Evolutionary conservation across 2,329 filamentous ascomycete species (phyloP).

Genomic region (Mycocentrospora acerina): DNA sequence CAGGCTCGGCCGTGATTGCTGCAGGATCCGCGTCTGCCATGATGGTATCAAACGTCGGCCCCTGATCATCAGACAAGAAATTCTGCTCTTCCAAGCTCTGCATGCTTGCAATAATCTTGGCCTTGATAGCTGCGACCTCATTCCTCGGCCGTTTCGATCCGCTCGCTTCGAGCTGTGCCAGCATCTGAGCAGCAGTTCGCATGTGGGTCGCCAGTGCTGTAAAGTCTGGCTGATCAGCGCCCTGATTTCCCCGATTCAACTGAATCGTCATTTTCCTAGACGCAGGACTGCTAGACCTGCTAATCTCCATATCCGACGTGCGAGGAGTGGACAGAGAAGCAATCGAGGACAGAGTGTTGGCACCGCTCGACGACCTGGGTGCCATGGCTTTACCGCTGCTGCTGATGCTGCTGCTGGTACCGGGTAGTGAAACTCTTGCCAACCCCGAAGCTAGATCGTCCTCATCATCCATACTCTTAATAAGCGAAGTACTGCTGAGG

Average conservation of each 20-base stretch:
- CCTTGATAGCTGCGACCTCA: conserved; percentile 80
- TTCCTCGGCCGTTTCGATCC: conserved; percentile 76
- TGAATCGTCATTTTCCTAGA: conserved; percentile 63
- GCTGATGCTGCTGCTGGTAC: conserved; percentile 6
- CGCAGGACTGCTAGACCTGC: conserved; percentile 68
- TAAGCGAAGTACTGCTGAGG: conserved; percentile 70
- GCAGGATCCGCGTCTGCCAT: conserved; percentile 69
- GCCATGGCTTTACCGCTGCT: conserved; percentile 32
- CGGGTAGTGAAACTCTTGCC: conserved; percentile 31
- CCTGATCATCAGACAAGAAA: conserved; percentile 72
- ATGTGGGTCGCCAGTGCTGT: conserved; percentile 83
- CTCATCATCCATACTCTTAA: conserved; percentile 59
- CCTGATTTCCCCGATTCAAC: conserved; percentile 53
- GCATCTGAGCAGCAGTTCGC: conserved; percentile 84
- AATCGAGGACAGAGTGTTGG: conserved; percentile 60
- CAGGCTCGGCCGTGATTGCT: conserved; percentile 49
- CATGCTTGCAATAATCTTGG: conserved; percentile 89
- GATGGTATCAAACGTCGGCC: conserved; percentile 78
- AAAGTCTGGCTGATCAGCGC: conserved; percentile 73
- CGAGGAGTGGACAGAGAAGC: conserved; percentile 66
- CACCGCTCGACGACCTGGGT: conserved; percentile 63
- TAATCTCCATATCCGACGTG: conserved; percentile 68
- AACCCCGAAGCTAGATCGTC: conserved; percentile 38
- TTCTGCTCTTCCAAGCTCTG: conserved; percentile 83
- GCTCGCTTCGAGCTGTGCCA: conserved; percentile 78